Percentiles rank a stretch among this genome's conserved stretches.
Evolutionary conservation across 208 protist species (phyloP).

Genomic region (Leishmania braziliensis): DNA sequence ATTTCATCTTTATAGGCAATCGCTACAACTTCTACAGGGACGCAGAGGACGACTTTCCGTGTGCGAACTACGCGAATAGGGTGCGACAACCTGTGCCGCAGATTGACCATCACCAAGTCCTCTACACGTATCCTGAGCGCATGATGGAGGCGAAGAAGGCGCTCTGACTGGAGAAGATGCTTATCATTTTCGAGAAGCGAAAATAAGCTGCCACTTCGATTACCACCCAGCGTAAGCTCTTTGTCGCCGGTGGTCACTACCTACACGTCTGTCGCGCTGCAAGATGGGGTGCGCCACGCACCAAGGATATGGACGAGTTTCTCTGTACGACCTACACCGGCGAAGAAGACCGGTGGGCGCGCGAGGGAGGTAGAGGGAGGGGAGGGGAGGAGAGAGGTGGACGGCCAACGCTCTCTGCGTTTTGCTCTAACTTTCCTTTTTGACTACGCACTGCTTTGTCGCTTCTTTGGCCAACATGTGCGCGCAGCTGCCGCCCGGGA

Average conservation of each 20-base stretch:
- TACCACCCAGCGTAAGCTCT: slow-evolving; percentile 89
- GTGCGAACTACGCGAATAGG: slow-evolving; percentile 75
- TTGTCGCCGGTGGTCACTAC: slow-evolving; percentile 29
- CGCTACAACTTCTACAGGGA: slow-evolving; percentile 90
- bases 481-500: too few relatives aligned
- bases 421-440: slow-evolving; percentile 8
- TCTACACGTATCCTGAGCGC: slow-evolving; percentile 55
- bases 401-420: slow-evolving; percentile 12
- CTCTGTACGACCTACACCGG: not conserved
- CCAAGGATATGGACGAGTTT: slow-evolving; percentile 16
- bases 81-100: slow-evolving; percentile 38
- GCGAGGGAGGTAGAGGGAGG: not conserved
- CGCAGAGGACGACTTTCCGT: slow-evolving; percentile 85
- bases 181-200: slow-evolving; percentile 91
- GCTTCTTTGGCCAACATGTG: not conserved
- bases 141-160: slow-evolving; percentile 53
- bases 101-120: slow-evolving; percentile 38
- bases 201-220: slow-evolving; percentile 72
- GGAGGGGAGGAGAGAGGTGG: slow-evolving; percentile 6
- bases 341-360: not conserved
- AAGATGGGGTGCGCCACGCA: slow-evolving; percentile 23
- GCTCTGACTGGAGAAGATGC: slow-evolving; percentile 73
- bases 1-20: slow-evolving; percentile 24
- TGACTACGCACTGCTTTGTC: not conserved
- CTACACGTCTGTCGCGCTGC: slow-evolving; percentile 15